Evolutionary conservation across 257 asterid genomes (phyloP).

Genomic region (Petunia axillaris): DNA sequence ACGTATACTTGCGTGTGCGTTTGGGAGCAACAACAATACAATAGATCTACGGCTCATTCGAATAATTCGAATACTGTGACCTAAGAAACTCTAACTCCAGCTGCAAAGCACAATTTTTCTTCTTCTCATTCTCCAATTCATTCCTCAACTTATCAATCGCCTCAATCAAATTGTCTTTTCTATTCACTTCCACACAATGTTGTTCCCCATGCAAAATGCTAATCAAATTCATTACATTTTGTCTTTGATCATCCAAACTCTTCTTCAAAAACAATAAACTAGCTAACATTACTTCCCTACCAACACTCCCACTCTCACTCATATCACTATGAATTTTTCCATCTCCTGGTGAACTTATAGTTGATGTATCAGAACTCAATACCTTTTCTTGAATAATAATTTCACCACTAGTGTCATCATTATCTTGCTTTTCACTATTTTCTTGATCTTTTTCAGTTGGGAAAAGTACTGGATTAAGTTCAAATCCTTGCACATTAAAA

Average conservation of each 20-base stretch:
- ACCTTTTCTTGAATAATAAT: conserved; percentile 37
- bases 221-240: conserved; percentile 51
- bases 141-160: conserved; percentile 45
- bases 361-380: conserved; percentile 26
- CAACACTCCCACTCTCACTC: conserved; percentile 19
- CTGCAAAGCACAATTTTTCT: conserved; percentile 53
- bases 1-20: too few species aligned
- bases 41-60: background rate
- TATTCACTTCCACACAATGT: conserved; percentile 34
- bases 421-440: conserved; percentile 32
- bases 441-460: conserved; percentile 41
- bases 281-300: conserved; percentile 43
- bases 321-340: background rate
- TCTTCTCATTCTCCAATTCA: conserved; percentile 66
- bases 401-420: conserved; percentile 41
- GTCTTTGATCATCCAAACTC: conserved; percentile 62
- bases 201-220: conserved; percentile 41
- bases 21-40: too few species aligned
- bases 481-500: conserved; percentile 67
- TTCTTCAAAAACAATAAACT: conserved; percentile 48
- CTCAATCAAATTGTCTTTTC: conserved; percentile 54
- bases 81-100: conserved; percentile 61
- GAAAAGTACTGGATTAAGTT: conserved; percentile 68
- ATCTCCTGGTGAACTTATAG: conserved; percentile 27
- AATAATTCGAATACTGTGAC: conserved; percentile 39